phyloP scores from a whole-genome alignment of 2,329 filamentous ascomycete genomes.

The Calonectria pseudoreteaudii region DNA sequence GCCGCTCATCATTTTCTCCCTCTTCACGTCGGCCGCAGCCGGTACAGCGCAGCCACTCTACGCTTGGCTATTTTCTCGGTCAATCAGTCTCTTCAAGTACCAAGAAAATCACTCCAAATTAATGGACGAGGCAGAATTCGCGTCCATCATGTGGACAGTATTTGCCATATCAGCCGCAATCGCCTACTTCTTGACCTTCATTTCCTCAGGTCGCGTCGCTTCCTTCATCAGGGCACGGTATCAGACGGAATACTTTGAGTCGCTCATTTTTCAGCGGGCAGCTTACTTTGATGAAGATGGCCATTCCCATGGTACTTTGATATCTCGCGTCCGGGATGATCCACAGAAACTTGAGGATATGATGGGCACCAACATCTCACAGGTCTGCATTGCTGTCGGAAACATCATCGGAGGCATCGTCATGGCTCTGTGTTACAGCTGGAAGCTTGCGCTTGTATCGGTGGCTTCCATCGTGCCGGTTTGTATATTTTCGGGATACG shows the following conservation, averaged over 20 bases:
- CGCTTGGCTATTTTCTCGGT: too few relatives aligned
- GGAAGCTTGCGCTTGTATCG: slow-evolving; percentile 80
- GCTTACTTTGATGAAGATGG: slow-evolving; percentile 71
- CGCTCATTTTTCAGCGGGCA: slow-evolving; percentile 68
- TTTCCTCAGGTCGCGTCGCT: too few relatives aligned
- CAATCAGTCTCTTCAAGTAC: too few relatives aligned
- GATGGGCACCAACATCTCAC: slow-evolving; percentile 72
- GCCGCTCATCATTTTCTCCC: too few relatives aligned
- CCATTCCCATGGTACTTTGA: slow-evolving; percentile 71
- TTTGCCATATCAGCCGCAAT: background rate
- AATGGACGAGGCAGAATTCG: background rate
- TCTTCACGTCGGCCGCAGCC: too few relatives aligned
- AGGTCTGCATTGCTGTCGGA: slow-evolving; percentile 72
- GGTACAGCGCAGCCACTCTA: too few relatives aligned
- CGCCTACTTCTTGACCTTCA: too few relatives aligned
- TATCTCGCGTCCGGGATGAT: slow-evolving; percentile 66
- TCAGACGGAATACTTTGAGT: slow-evolving; percentile 70
- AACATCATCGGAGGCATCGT: slow-evolving; percentile 72
- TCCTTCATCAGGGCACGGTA: slow-evolving; percentile 57
- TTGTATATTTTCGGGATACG: slow-evolving; percentile 60
- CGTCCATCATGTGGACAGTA: background rate
- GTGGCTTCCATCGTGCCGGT: slow-evolving; percentile 70
- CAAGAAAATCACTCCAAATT: too few relatives aligned
- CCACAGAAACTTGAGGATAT: slow-evolving; percentile 72
- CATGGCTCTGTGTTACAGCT: slow-evolving; percentile 79